Base-by-base conservation (phyloP, 495 filamentous ascomycete species). In the Talaromyces thailandensis region DNA sequence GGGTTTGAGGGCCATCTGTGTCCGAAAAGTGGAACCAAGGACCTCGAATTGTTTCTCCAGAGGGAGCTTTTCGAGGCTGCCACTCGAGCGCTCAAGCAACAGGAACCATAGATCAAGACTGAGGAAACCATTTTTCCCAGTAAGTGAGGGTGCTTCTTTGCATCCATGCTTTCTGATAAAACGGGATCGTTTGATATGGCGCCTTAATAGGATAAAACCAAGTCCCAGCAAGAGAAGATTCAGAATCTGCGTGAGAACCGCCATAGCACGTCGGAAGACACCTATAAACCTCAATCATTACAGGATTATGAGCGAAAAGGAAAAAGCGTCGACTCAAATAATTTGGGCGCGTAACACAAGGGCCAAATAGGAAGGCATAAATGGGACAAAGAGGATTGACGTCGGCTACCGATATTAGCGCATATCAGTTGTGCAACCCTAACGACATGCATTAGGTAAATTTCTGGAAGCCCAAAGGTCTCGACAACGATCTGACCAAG, bases 21-120 rank as follows among this genome's bases (percentile, higher is more conserved):
- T 58, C 32, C 31, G 28, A 35, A 58, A 58, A 35, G 56, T 58
- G 28, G 56, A 58, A 35, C 56, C 56, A 14, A 58, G 56, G 32
- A 58, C 9, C 32, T 35, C 56, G 32, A 58, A 58, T 24, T 58
- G 56, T 24, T 32, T 58, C 12, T 58, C 56, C 32, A 58, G 31
- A 2, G 56, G 56, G 28, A 58, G 56, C 16, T 58, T 58, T 21
- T 58, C 56, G 56, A 35, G 28, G 14, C 56, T 32, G 35, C 31
- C 25, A 35, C 32, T 35, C 18, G 56, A 58, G 14, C 31, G 21
- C 1, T 58, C 23, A 35, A 58, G 21, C 1, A 58, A 58, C 7
- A 58, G 29, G 23, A 35, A 58, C 16, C 21, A 21, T n/a, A 58
- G 6, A 4, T 58, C 56, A 24, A 58, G 21, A 23, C 56, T 32